phyloP scores from a whole-genome alignment of 768 basidiomycete species.

The Naganishia kalamii region DNA sequence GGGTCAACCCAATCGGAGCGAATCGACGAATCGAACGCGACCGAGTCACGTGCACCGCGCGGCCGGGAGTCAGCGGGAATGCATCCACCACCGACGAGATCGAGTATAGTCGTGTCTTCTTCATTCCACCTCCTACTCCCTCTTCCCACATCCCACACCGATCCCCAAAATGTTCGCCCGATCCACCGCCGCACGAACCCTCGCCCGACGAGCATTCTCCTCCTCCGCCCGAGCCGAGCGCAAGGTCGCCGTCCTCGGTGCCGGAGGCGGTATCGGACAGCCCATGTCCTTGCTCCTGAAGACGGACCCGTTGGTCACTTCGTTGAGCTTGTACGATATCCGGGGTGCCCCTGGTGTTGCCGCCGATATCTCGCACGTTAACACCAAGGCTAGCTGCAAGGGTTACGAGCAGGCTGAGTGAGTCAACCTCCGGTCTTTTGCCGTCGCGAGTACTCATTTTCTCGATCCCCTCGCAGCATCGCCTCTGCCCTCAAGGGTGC shows the following conservation, averaged over 20 bases:
- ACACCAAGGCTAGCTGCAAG: conserved; percentile 74
- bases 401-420: conserved; percentile 51
- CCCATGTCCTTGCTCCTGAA: conserved; percentile 89
- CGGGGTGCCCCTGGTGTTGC: conserved; percentile 81
- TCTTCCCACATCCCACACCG: not conserved
- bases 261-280: conserved; percentile 95
- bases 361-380: conserved; percentile 87
- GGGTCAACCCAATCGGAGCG: too few relatives aligned
- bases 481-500: conserved; percentile 82
- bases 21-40: too few relatives aligned
- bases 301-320: conserved; percentile 69
- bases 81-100: too few relatives aligned
- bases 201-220: conserved; percentile 42
- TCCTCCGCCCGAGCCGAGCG: conserved; percentile 42
- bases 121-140: not conserved
- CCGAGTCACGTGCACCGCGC: too few relatives aligned
- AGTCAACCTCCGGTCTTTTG: not conserved
- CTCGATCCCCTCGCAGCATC: conserved; percentile 52
- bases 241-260: conserved; percentile 70
- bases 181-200: conserved; percentile 25
- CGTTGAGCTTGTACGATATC: conserved; percentile 84
- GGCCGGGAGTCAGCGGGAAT: too few relatives aligned
- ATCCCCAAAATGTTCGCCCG: conserved; percentile 41
- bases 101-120: too few relatives aligned
- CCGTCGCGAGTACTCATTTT: not conserved